Evolutionary conservation across 495 filamentous ascomycete species (phyloP), one percentile per base, ranked within the genome.

Genomic region (Lineolata rhizophorae): DNA sequence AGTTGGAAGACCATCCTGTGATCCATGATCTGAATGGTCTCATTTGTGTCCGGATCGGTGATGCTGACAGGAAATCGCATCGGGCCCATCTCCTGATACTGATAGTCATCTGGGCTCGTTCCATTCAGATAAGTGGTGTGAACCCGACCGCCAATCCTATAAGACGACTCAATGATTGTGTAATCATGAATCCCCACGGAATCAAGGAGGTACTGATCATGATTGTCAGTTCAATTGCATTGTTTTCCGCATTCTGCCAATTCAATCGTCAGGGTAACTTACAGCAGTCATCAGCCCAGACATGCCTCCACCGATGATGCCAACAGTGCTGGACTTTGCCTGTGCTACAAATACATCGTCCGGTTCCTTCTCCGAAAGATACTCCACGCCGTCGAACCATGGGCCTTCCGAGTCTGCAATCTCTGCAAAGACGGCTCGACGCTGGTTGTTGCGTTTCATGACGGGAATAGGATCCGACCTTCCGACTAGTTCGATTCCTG

Each of bases 31-130:
- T 60, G 50, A 19, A 69, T 47, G 0, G 61, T 64, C 49, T 67
- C 58, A 34, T 70, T 71, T 6, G 46, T 58, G 18, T 55, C 55
- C 0, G 49, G 38, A 42, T 65, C 60, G 0, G 54, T 67, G 35
- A 60, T 55, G 19, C 43, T 47, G 2, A 62, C 52, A 4, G 61
- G 55, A 20, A 71, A 77, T 3, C 72, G 57, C 73, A 77, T 76
- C 0, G 72, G 70, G 0, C 73, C 73, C 73, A 79, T 77, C 43
- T 79, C 73, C 40, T 77, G 71, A 35, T 78, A 79, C 27, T 71
- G 67, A 36, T 76, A 76, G 11, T 79, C 56, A 16, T 67, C 64
- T 0, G 70, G 67, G 0, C 57, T 56, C 0, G 60, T 58, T 17
- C 64, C 58, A 17, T 56, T 61, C 0, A 76, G 57, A 34, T 76